Evolutionary conservation across 768 basidiomycete genomes (phyloP), one percentile per base, ranked within the genome.

Genomic region (Lactarius pseudohatsudake): DNA sequence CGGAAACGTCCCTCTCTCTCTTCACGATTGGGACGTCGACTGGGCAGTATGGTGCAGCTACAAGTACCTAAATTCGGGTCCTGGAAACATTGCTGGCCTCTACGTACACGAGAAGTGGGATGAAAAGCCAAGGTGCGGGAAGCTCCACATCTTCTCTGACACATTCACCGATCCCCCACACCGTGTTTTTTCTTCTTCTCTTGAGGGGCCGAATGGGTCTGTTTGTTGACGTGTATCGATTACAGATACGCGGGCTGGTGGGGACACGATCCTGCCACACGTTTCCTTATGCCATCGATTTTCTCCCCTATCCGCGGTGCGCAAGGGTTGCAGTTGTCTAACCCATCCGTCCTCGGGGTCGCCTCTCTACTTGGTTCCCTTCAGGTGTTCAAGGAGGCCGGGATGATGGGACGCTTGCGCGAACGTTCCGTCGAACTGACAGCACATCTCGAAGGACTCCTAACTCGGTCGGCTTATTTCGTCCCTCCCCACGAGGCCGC

Each of bases 21-120:
- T 99, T 70, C 93, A 96, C 75, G 91, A 94, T 66, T 99, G 97
- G 96, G 81, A 85, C 70, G 90, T 93, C 71, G 97, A 99, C 76
- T 98, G 98, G 75, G 97, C 96, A 3, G 96, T 96, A 41, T 98
- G 96, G 94, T 99, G 97, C 76, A 91, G 94, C 38, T 99, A 98
- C 84, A 98, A 92, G 79, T 99, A 98, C 76, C 84, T 98, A 66
- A 98, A 98, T 79, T 90, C 95, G 20, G 94, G 96, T 6, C 95
- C 97, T 13, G 96, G 96, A 26, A 94, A 91, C n/a, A 96, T 98
- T 65, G 97, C 86, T n/a, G 96, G 96, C 6, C 81, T 96, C 64
- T 99, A 88, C 73, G 80, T 96, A 11, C 94, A 97, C 74, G 86
- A 90, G 64, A 89, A 86, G 75, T 94, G 91, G 91, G 82, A 89